Percentiles rank a stretch among this genome's conserved stretches.
These are phyloP conservation scores for Chiua virens DNA, from an alignment of 768 basidiomycete species.

Conservation along the genomic window DNA sequence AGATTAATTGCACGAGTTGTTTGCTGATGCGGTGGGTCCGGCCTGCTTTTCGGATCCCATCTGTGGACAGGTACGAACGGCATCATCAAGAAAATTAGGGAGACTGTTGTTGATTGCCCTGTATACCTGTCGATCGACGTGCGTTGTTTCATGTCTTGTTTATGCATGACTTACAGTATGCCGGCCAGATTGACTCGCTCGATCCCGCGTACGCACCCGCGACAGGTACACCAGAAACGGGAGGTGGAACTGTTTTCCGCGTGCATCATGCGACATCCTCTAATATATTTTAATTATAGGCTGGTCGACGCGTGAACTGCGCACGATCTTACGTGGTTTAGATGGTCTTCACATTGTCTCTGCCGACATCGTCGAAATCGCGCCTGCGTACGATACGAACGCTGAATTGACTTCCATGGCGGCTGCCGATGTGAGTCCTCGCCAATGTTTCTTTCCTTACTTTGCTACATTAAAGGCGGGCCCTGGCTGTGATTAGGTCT, in stretches of 20 bases:
- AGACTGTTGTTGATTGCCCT: slow-evolving; percentile 73
- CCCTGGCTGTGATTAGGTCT: too few species aligned
- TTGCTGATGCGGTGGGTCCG: too few species aligned
- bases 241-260: too few species aligned
- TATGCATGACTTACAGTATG: neutral
- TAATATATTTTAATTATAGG: slow-evolving; percentile 16
- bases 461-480: too few species aligned
- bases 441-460: neutral
- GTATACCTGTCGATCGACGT: too few species aligned
- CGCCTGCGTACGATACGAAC: too few species aligned
- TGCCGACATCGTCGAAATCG: slow-evolving; percentile 84
- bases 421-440: slow-evolving; percentile 53
- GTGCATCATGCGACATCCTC: too few species aligned
- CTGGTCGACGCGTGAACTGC: slow-evolving; percentile 82
- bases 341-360: slow-evolving; percentile 76
- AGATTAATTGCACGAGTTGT: too few species aligned
- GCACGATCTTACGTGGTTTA: slow-evolving; percentile 74
- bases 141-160: slow-evolving; percentile 15
- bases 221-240: slow-evolving; percentile 73
- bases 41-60: neutral
- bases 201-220: slow-evolving; percentile 84
- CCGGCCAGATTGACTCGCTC: slow-evolving; percentile 65
- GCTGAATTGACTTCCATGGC: slow-evolving; percentile 65
- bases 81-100: slow-evolving; percentile 77
- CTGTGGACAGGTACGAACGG: slow-evolving; percentile 56